Conservation (phyloP, 192 early-diverging fungal species). For the Backusella tarrabulga region DNA sequence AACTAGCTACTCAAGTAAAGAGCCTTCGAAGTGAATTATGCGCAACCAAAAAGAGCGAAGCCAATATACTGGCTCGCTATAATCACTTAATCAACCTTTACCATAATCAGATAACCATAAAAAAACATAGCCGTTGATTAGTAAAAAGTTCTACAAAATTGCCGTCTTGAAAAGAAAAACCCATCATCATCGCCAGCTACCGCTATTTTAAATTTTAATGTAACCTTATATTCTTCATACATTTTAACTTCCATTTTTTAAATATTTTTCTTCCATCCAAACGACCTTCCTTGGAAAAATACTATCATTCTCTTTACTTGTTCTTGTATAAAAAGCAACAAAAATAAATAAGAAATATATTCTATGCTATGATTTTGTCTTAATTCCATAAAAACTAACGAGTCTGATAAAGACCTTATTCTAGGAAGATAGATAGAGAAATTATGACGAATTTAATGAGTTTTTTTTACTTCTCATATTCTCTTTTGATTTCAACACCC, state of each 20-base stretch:
- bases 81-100: background rate
- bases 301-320: background rate
- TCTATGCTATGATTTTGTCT: no score
- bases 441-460: no score
- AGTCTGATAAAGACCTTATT: no score
- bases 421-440: no score
- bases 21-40: background rate
- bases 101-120: background rate
- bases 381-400: no score
- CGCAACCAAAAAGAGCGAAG: background rate
- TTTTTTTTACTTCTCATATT: no score
- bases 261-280: no score
- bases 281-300: no score
- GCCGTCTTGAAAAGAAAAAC: background rate
- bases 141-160: background rate
- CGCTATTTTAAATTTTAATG: background rate
- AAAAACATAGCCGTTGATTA: background rate
- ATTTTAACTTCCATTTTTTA: background rate
- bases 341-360: background rate
- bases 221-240: background rate
- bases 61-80: background rate
- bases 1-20: slow-evolving; percentile 7
- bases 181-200: background rate
- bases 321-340: background rate
- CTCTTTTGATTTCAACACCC: no score